These are phyloP conservation scores for Bretschneidera sinensis DNA, from an alignment of 345 rosid species.

Conservation along the genomic window DNA sequence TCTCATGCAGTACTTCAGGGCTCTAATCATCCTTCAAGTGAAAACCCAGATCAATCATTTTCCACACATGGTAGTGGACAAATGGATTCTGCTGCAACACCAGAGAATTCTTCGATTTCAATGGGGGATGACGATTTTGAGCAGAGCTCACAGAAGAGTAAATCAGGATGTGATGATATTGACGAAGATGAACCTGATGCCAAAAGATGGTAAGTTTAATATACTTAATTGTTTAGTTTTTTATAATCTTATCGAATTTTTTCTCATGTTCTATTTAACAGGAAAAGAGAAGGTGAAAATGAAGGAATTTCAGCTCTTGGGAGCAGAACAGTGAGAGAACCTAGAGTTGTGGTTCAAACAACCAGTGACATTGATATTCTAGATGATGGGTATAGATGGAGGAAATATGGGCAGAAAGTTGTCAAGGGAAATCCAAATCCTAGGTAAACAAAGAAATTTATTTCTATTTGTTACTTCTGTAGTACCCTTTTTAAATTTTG, in stretches of 20 bases:
- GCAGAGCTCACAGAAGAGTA: constrained; percentile 47
- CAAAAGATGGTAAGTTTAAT: constrained; percentile 71
- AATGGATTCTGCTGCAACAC: constrained; percentile 54
- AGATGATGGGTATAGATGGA: constrained; percentile 95
- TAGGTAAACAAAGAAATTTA: constrained; percentile 35
- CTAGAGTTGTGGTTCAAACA: constrained; percentile 91
- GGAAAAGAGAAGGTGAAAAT: constrained; percentile 71
- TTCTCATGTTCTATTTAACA: constrained; percentile 19
- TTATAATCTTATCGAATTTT: constrained; percentile 2
- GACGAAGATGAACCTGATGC: constrained; percentile 81
- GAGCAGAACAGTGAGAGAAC: constrained; percentile 78
- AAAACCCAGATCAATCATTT: constrained; percentile 37
- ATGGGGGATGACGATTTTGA: constrained; percentile 56
- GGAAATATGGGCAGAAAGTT: constrained; percentile 96
- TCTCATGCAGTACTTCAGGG: constrained; percentile 27
- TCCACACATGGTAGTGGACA: constrained; percentile 36
- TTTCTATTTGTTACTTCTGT: background rate
- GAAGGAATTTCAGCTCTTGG: constrained; percentile 77
- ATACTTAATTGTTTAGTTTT: background rate
- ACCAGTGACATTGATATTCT: constrained; percentile 90
- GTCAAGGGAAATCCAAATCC: constrained; percentile 97
- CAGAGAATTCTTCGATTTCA: constrained; percentile 71
- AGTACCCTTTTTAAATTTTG: too few relatives aligned
- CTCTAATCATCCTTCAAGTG: constrained; percentile 19
- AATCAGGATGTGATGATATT: constrained; percentile 51